phyloP scores from a whole-genome alignment of 106 monocot species.

The Apostasia shenzhenica region DNA sequence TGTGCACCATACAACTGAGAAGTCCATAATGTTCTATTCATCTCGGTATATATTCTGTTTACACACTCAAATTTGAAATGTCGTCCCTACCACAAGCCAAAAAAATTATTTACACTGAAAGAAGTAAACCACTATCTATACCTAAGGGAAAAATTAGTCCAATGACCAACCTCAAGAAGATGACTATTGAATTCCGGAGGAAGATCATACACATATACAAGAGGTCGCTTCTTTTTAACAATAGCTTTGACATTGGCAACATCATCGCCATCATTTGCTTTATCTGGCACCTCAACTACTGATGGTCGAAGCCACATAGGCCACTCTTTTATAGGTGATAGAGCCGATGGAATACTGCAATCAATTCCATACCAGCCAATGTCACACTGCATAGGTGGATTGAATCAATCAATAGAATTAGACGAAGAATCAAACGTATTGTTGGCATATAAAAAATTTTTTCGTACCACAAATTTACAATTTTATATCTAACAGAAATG shows the following conservation, averaged over 20 bases:
- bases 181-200: constrained; percentile 89
- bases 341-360: constrained; percentile 82
- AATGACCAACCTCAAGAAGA: constrained; percentile 68
- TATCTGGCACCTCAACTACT: constrained; percentile 36
- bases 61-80: constrained; percentile 81
- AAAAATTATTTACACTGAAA: background rate
- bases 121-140: background rate
- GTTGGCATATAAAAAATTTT: too few relatives aligned
- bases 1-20: constrained; percentile 74
- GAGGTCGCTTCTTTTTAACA: constrained; percentile 80
- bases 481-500: too few relatives aligned
- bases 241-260: constrained; percentile 24
- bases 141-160: background rate
- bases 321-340: constrained; percentile 51
- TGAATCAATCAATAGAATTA: background rate
- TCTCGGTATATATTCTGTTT: constrained; percentile 67
- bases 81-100: constrained; percentile 53
- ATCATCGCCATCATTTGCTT: constrained; percentile 15
- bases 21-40: constrained; percentile 84
- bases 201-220: constrained; percentile 95
- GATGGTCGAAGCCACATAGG: constrained; percentile 80
- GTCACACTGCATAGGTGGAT: constrained; percentile 52
- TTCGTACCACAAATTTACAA: too few relatives aligned
- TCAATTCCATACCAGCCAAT: constrained; percentile 86
- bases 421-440: background rate